Conservation (phyloP, 1,139 yeast genomes). For the Dujonia santamariae region DNA sequence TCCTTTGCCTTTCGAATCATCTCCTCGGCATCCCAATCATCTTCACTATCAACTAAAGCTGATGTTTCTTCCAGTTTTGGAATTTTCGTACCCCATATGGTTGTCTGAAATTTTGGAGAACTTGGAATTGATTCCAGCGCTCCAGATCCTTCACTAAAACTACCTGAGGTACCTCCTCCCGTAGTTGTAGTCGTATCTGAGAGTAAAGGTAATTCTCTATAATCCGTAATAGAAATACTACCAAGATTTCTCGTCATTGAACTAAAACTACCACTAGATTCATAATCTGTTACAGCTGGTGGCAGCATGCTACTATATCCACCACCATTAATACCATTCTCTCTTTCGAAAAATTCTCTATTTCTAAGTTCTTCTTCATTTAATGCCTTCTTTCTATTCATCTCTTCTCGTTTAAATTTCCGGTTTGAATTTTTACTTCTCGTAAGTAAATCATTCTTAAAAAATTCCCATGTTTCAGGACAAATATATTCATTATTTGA, state of each 20-base stretch:
- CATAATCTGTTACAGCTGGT: conserved; percentile 11
- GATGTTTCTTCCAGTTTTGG: conserved; percentile 35
- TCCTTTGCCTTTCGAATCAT: conserved; percentile 49
- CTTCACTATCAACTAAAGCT: conserved; percentile 23
- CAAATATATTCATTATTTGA: conserved; percentile 36
- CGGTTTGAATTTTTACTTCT: conserved; percentile 53
- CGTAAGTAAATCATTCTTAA: conserved; percentile 57
- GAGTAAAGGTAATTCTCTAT: conserved; percentile 26
- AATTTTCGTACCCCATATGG: conserved; percentile 63
- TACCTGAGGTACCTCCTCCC: conserved; percentile 5
- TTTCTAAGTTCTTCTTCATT: conserved; percentile 59
- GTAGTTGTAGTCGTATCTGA: conserved; percentile 4
- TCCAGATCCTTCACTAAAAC: conserved; percentile 11
- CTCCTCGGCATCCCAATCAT: conserved; percentile 47
- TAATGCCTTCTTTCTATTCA: conserved; percentile 57
- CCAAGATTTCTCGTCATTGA: conserved; percentile 18
- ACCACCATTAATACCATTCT: conserved; percentile 39
- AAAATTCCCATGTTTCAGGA: conserved; percentile 51
- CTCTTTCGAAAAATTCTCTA: conserved; percentile 54
- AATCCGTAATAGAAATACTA: conserved; percentile 29
- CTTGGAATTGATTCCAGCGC: conserved; percentile 6
- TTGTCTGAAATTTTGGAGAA: conserved; percentile 21
- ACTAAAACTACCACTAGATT: conserved; percentile 13
- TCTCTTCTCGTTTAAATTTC: conserved; percentile 64
- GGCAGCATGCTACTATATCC: too few species aligned